These are phyloP conservation scores for Calonectria honghensis DNA, from an alignment of 2,329 filamentous ascomycete species.

Conservation along the genomic window DNA sequence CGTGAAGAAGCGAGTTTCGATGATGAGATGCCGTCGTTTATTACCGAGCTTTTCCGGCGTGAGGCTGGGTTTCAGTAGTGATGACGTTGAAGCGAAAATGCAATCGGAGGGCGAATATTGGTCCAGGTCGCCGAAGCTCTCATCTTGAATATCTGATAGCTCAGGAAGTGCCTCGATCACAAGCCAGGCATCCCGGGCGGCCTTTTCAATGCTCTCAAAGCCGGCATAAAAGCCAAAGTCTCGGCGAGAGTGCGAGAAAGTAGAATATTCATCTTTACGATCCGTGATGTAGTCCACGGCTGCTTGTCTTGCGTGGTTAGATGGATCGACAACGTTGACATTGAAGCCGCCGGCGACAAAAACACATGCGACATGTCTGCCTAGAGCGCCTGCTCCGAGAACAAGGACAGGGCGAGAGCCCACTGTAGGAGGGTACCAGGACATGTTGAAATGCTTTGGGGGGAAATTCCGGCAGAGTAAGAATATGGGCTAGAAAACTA, in stretches of 20 bases:
- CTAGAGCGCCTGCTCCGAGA: neutral
- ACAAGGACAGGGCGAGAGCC: conserved; percentile 6
- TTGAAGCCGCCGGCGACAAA: conserved; percentile 4
- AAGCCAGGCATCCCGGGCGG: neutral
- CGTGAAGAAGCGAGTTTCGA: neutral
- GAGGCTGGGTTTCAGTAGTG: neutral
- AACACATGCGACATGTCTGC: neutral
- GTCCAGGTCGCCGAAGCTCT: neutral
- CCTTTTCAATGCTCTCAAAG: neutral
- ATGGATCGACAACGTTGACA: conserved; percentile 1
- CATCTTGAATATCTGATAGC: neutral
- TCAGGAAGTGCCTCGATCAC: neutral
- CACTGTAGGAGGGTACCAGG: neutral
- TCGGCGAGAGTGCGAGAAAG: neutral
- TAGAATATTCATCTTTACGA: neutral
- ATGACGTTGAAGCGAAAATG: neutral
- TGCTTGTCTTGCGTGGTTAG: neutral
- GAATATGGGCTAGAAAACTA: neutral
- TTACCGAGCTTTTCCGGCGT: neutral
- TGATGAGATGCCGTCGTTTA: neutral
- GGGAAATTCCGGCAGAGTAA: neutral
- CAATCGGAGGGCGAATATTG: neutral
- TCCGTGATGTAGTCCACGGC: neutral
- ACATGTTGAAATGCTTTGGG: neutral
- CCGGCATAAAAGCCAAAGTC: neutral